Conservation (phyloP, 73 alveolate species). For the Paramecium primaurelia region DNA sequence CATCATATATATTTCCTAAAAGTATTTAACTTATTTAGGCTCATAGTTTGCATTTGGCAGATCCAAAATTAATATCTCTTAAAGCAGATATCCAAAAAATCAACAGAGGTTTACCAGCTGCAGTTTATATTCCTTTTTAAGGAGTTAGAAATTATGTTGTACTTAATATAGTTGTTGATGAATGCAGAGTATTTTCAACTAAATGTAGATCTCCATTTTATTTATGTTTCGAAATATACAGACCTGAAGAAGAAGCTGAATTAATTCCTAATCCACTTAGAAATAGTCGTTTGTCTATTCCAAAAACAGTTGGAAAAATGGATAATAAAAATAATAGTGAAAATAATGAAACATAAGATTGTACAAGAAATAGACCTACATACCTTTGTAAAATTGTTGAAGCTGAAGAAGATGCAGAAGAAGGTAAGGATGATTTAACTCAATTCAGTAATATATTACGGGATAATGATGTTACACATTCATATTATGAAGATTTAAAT, state of each 20-base stretch:
- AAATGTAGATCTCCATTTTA: constrained; percentile 71
- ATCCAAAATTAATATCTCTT: constrained; percentile 45
- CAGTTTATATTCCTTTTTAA: constrained; percentile 80
- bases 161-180: constrained; percentile 63
- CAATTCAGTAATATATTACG: neutral
- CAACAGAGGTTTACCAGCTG: constrained; percentile 71
- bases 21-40: neutral
- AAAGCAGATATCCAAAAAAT: constrained; percentile 61
- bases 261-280: neutral
- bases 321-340: neutral
- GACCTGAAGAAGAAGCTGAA: constrained; percentile 68
- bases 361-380: constrained; percentile 1
- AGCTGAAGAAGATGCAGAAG: neutral
- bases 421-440: neutral
- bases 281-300: neutral
- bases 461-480: neutral
- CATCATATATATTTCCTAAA: constrained; percentile 27
- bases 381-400: neutral
- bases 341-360: constrained; percentile 11
- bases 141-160: constrained; percentile 61
- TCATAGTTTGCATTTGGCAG: constrained; percentile 25
- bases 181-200: constrained; percentile 69
- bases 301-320: neutral
- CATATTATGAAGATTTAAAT: constrained; percentile 1
- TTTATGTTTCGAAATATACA: constrained; percentile 66